Evolutionary conservation across 2,329 filamentous ascomycete genomes (phyloP).

Genomic region (Aureobasidium namibiae): DNA sequence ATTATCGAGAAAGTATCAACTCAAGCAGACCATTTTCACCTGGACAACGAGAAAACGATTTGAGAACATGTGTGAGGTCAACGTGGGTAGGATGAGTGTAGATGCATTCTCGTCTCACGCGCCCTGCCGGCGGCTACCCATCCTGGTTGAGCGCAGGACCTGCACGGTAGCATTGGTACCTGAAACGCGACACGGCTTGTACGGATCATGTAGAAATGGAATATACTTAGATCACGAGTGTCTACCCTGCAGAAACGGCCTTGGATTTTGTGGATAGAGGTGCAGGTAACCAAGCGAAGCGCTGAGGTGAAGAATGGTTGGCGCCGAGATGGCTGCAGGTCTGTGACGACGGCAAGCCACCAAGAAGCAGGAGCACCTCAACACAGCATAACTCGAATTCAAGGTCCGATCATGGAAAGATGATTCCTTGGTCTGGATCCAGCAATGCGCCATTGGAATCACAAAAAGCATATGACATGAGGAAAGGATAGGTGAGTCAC

Average conservation of each 20-base stretch:
- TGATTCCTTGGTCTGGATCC: background rate
- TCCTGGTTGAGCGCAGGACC: background rate
- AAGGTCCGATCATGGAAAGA: background rate
- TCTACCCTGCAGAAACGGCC: background rate
- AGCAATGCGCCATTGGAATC: background rate
- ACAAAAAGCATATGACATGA: background rate
- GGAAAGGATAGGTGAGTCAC: background rate
- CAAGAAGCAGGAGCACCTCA: background rate
- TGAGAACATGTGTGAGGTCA: background rate
- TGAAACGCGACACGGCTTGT: background rate
- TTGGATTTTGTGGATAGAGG: background rate
- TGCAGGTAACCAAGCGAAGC: background rate
- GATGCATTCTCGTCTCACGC: background rate
- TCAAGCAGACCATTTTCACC: background rate
- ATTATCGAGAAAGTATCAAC: too few relatives aligned
- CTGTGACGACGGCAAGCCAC: background rate
- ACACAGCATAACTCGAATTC: background rate
- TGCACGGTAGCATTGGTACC: background rate
- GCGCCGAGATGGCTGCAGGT: background rate
- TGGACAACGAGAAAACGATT: background rate
- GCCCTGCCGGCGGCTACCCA: constrained; percentile 6
- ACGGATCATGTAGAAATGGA: background rate
- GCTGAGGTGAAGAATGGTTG: background rate
- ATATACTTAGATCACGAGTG: background rate
- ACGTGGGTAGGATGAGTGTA: background rate